These are phyloP conservation scores for Pseudocercospora pini-densiflorae DNA, from an alignment of 2,329 filamentous ascomycete species.

Conservation along the genomic window DNA sequence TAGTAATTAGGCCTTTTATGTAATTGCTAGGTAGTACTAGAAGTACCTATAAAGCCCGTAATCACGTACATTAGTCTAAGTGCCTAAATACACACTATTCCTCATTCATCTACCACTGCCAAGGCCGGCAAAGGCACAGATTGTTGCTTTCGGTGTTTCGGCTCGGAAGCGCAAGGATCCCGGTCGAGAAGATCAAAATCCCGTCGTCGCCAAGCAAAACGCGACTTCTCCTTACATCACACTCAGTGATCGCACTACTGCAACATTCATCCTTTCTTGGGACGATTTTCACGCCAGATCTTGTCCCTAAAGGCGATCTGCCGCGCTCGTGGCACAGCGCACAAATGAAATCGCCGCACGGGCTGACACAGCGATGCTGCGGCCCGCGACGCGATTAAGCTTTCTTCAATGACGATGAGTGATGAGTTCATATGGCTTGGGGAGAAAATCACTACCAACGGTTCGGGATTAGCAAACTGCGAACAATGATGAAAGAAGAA, in stretches of 20 bases:
- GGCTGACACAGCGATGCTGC: background rate
- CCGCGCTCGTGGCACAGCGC: background rate
- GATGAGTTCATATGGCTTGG: conserved; percentile 5
- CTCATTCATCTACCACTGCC: too few species aligned
- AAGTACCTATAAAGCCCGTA: too few species aligned
- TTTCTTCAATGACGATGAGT: conserved; percentile 7
- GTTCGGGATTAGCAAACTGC: conserved; percentile 1
- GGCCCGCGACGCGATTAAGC: background rate
- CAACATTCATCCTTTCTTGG: background rate
- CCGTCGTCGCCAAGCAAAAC: background rate
- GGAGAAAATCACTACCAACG: background rate
- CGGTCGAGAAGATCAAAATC: background rate
- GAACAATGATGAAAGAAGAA: background rate
- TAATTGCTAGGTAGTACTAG: too few species aligned
- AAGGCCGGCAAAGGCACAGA: too few species aligned
- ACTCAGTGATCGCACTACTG: background rate
- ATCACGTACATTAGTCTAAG: too few species aligned
- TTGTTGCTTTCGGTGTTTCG: background rate
- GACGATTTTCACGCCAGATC: background rate
- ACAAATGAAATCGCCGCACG: background rate
- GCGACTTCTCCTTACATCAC: background rate
- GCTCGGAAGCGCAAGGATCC: background rate
- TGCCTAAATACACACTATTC: too few species aligned
- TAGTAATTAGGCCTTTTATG: too few species aligned
- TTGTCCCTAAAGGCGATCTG: background rate